Percentiles rank a stretch among this genome's conserved stretches.
These are phyloP conservation scores for Bolboschoenoplectus hybrid DNA, from an alignment of 202 grass and related monocot species.

Conservation along the genomic window DNA sequence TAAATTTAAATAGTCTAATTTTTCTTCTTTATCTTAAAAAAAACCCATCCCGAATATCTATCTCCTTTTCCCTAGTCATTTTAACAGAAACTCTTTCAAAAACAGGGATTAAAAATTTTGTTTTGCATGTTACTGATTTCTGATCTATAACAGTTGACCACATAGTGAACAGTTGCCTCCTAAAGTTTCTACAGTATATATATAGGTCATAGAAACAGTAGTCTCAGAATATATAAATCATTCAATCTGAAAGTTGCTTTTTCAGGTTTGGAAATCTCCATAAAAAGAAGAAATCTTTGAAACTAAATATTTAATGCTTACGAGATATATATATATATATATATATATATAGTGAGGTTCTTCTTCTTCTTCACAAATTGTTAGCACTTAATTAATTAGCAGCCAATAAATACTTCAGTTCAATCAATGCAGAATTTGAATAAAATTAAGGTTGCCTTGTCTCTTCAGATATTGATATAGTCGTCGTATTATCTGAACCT, in stretches of 20 bases:
- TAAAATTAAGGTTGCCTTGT: background rate
- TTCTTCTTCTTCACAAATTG: too few species aligned
- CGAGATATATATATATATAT: too few species aligned
- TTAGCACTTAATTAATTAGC: background rate
- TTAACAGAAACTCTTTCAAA: background rate
- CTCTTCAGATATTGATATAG: slow-evolving; percentile 3
- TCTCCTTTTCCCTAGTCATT: background rate
- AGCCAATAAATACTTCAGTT: background rate
- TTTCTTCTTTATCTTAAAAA: too few species aligned
- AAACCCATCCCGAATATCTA: background rate
- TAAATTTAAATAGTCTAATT: too few species aligned
- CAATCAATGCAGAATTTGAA: background rate
- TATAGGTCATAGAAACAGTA: background rate
- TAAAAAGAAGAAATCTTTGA: background rate
- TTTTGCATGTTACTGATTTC: background rate
- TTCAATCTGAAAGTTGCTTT: background rate
- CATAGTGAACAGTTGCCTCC: background rate
- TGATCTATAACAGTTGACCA: slow-evolving; percentile 15
- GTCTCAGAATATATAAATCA: background rate
- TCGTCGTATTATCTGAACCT: slow-evolving; percentile 3
- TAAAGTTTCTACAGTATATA: slow-evolving; percentile 13
- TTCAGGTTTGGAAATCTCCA: background rate
- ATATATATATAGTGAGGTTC: too few species aligned
- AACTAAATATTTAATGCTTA: background rate
- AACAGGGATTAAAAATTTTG: background rate